Evolutionary conservation across 1,139 yeast genomes (phyloP).

Genomic region (Candida neerlandica): DNA sequence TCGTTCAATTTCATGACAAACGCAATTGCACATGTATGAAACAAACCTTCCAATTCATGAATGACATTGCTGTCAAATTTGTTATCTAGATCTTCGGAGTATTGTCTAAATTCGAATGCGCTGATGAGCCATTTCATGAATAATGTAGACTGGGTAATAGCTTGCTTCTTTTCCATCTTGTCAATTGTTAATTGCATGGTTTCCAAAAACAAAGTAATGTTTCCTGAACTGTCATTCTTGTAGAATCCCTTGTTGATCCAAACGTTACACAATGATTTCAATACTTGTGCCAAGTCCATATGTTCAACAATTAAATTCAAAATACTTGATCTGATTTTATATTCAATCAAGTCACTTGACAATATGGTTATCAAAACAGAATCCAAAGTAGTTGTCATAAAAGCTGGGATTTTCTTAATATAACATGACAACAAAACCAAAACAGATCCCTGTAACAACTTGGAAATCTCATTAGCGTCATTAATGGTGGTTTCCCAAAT

Average conservation of each 20-base stretch:
- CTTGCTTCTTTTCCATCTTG: slow-evolving; percentile 69
- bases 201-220: slow-evolving; percentile 72
- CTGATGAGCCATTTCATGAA: slow-evolving; percentile 72
- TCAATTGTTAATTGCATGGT: slow-evolving; percentile 68
- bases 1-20: slow-evolving; percentile 92
- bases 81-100: slow-evolving; percentile 36
- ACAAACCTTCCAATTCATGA: slow-evolving; percentile 77
- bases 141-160: slow-evolving; percentile 67
- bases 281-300: slow-evolving; percentile 64
- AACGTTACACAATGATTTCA: slow-evolving; percentile 60
- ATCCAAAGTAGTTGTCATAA: slow-evolving; percentile 69
- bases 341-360: slow-evolving; percentile 57
- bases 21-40: slow-evolving; percentile 71
- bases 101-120: slow-evolving; percentile 67
- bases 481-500: slow-evolving; percentile 48
- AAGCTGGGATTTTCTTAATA: slow-evolving; percentile 83
- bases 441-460: slow-evolving; percentile 63
- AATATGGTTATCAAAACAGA: slow-evolving; percentile 62
- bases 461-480: slow-evolving; percentile 26
- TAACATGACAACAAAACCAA: slow-evolving; percentile 73
- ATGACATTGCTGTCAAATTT: slow-evolving; percentile 71
- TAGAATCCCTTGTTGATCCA: slow-evolving; percentile 53
- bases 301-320: slow-evolving; percentile 65
- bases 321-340: slow-evolving; percentile 64
- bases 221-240: slow-evolving; percentile 46